A percentile compares a stretch with the other conserved stretches of the same genome.
Evolutionary conservation across 2,329 filamentous ascomycete genomes (phyloP).

Genomic region (Stylonectria norvegica): DNA sequence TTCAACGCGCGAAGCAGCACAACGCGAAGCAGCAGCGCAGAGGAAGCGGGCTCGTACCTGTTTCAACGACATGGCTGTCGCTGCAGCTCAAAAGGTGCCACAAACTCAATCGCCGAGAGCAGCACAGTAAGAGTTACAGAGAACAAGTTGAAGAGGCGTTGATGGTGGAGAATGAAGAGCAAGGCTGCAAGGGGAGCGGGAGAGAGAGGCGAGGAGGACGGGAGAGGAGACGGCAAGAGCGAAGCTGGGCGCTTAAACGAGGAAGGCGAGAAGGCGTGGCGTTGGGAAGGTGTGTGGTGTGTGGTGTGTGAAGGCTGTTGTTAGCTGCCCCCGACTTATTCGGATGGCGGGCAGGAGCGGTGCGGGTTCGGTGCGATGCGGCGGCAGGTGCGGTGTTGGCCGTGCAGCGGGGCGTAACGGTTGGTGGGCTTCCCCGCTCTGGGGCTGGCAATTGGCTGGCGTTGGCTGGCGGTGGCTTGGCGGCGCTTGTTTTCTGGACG

Average conservation of each 20-base stretch:
- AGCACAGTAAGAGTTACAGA: neutral
- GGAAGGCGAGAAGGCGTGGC: conserved; percentile 3
- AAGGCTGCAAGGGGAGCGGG: conserved; percentile 8
- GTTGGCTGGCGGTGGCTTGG: conserved; percentile 5
- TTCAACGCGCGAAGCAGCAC: neutral
- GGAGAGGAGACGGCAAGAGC: conserved; percentile 10
- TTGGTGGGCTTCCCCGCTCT: conserved; percentile 14
- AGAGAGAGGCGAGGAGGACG: conserved; percentile 17
- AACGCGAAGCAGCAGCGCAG: conserved; percentile 1
- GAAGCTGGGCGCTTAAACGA: conserved; percentile 15
- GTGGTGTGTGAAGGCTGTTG: conserved; percentile 18
- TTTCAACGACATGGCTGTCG: conserved; percentile 55
- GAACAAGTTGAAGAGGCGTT: neutral
- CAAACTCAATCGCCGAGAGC: conserved; percentile 5
- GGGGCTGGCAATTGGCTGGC: conserved; percentile 24
- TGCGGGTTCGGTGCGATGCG: too few species aligned
- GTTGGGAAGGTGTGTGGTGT: conserved; percentile 9
- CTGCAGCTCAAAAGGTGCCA: conserved; percentile 20
- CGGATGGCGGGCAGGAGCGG: conserved; percentile 19
- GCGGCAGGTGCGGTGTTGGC: conserved; percentile 5
- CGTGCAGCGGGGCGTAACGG: conserved; percentile 13
- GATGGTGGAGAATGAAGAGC: conserved; percentile 5
- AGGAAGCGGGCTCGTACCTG: conserved; percentile 43
- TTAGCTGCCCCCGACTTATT: conserved; percentile 23
- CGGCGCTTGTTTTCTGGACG: neutral